These are phyloP conservation scores for Phalaenopsis equestris DNA, from an alignment of 106 monocot genomes.

Conservation along the genomic window DNA sequence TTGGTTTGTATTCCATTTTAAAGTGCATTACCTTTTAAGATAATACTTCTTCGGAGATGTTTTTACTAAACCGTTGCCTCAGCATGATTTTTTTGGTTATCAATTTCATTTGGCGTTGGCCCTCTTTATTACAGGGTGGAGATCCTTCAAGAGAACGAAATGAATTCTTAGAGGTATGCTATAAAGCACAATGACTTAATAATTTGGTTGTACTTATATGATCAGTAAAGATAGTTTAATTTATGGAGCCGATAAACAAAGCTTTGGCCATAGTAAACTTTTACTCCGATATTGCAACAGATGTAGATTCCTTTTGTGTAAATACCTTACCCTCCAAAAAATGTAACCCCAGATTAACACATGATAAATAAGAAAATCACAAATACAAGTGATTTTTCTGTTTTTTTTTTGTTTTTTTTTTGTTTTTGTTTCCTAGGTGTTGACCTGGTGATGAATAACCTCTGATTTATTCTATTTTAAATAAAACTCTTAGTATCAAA, in stretches of 20 bases:
- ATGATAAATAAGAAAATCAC: too few species aligned
- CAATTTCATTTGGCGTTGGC: neutral
- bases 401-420: too few species aligned
- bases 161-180: neutral
- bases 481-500: too few species aligned
- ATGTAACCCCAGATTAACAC: too few species aligned
- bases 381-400: too few species aligned
- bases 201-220: neutral
- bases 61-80: neutral
- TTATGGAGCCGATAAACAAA: neutral
- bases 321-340: too few species aligned
- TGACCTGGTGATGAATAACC: too few species aligned
- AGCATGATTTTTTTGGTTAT: neutral
- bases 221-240: neutral
- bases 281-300: neutral
- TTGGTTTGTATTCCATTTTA: neutral
- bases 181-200: neutral
- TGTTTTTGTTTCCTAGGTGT: too few species aligned
- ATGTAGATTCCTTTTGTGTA: too few species aligned
- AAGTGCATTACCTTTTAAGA: neutral
- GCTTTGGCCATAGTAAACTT: neutral
- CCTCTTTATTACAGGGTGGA: neutral
- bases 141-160: constrained; percentile 9
- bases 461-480: too few species aligned
- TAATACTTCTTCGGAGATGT: neutral